Conservation (phyloP, 306 rosid genomes). For the Quercus wislizeni region DNA sequence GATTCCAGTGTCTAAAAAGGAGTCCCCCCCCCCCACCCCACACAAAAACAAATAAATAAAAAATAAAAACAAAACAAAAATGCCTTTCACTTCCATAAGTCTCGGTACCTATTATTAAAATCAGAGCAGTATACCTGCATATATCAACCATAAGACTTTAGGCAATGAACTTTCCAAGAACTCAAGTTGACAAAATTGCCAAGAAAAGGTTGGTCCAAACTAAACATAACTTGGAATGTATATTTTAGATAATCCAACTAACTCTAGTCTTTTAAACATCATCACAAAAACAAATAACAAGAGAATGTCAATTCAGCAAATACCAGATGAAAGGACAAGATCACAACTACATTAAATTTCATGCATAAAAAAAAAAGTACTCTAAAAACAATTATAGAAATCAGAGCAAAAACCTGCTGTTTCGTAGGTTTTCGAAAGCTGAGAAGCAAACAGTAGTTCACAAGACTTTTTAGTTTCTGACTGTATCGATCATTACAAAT, state of each 20-base stretch:
- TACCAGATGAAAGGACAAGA: neutral
- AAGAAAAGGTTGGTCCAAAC: neutral
- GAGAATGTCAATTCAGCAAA: neutral
- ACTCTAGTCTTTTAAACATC: neutral
- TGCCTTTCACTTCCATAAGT: neutral
- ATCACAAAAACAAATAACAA: neutral
- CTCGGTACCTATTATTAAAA: neutral
- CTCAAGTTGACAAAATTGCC: neutral
- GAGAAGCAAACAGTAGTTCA: conserved; percentile 90
- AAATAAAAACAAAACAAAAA: neutral
- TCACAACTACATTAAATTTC: conserved; percentile 8
- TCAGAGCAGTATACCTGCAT: neutral
- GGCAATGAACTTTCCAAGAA: neutral
- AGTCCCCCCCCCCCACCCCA: neutral
- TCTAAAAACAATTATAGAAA: neutral
- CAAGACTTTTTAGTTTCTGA: conserved; percentile 93
- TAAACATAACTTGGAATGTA: neutral
- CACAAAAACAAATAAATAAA: neutral
- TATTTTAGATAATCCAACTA: neutral
- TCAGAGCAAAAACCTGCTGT: conserved; percentile 65
- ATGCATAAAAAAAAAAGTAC: neutral
- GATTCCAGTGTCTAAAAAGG: neutral
- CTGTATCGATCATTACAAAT: conserved; percentile 98
- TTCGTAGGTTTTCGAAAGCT: conserved; percentile 93
- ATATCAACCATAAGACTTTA: neutral